A percentile compares a stretch with the other conserved stretches of the same genome.
Evolutionary conservation across 768 basidiomycete species (phyloP).

Genomic region (Mrakia gelida): DNA sequence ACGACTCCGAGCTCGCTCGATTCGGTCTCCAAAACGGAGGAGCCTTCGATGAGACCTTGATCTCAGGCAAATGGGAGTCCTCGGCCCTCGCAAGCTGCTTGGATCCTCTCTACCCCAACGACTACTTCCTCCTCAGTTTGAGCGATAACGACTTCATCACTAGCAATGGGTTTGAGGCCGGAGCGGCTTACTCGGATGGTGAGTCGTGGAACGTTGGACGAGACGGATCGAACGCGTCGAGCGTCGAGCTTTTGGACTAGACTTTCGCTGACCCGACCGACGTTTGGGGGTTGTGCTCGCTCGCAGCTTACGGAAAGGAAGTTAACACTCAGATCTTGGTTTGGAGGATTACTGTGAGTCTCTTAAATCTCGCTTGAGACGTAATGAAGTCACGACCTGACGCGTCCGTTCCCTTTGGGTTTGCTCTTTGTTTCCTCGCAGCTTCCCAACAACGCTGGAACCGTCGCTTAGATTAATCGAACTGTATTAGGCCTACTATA

Average conservation of each 20-base stretch:
- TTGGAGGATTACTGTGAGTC: conserved; percentile 52
- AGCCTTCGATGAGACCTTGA: conserved; percentile 51
- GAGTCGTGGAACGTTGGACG: no score
- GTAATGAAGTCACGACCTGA: not conserved
- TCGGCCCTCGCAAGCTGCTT: conserved; percentile 57
- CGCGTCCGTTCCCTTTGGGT: not conserved
- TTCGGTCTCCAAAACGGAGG: conserved; percentile 56
- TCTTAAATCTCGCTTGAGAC: not conserved
- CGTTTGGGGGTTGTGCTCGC: not conserved
- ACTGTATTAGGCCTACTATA: not conserved
- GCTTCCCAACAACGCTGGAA: conserved; percentile 7
- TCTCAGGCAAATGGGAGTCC: conserved; percentile 66
- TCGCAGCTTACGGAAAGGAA: conserved; percentile 40
- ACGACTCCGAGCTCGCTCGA: conserved; percentile 54
- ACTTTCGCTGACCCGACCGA: not conserved
- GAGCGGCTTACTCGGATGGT: conserved; percentile 52
- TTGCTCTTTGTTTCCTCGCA: not conserved
- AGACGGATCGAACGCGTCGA: no score
- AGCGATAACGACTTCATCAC: conserved; percentile 64
- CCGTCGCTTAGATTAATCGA: not conserved
- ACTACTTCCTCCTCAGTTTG: conserved; percentile 65
- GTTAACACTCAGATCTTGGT: conserved; percentile 63
- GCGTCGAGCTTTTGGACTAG: no score
- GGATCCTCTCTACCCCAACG: conserved; percentile 55
- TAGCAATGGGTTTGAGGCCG: conserved; percentile 54